Conservation (phyloP, 257 asterid species). For the Lithospermum erythrorhizon region DNA sequence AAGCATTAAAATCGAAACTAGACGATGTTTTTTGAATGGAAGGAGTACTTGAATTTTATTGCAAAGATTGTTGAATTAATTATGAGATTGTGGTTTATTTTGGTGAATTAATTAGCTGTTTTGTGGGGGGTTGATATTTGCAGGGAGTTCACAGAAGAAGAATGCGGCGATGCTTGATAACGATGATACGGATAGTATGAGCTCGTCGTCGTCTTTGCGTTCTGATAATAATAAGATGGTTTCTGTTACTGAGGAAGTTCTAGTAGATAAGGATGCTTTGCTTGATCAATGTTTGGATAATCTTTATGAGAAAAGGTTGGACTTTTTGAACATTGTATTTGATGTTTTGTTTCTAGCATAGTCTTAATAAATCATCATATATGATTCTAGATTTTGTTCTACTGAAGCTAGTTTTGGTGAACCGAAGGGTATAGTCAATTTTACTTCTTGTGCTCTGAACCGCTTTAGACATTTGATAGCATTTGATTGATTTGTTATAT, state of each 20-base stretch:
- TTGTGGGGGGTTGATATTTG: background rate
- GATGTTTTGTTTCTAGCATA: background rate
- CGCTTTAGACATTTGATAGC: no score
- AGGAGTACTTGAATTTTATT: no score
- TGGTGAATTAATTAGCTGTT: background rate
- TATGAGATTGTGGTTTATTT: background rate
- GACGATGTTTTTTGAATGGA: no score
- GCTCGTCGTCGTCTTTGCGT: conserved; percentile 51
- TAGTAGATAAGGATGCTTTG: conserved; percentile 42
- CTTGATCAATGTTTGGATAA: conserved; percentile 74
- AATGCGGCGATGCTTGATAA: conserved; percentile 66
- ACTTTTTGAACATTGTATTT: background rate
- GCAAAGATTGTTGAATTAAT: background rate
- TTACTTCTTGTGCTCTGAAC: no score
- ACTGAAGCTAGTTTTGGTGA: no score
- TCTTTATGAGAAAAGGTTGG: conserved; percentile 85
- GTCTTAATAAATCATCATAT: no score
- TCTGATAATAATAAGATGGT: conserved; percentile 29
- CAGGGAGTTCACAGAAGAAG: conserved; percentile 74
- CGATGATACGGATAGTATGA: conserved; percentile 74
- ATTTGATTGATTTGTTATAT: no score
- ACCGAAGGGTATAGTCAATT: no score
- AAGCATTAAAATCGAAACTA: no score
- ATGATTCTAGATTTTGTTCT: no score
- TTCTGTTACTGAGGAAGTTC: conserved; percentile 42